These are phyloP conservation scores for Flaveria ramosissima DNA, from an alignment of 129 eudicot genomes.

Conservation along the genomic window DNA sequence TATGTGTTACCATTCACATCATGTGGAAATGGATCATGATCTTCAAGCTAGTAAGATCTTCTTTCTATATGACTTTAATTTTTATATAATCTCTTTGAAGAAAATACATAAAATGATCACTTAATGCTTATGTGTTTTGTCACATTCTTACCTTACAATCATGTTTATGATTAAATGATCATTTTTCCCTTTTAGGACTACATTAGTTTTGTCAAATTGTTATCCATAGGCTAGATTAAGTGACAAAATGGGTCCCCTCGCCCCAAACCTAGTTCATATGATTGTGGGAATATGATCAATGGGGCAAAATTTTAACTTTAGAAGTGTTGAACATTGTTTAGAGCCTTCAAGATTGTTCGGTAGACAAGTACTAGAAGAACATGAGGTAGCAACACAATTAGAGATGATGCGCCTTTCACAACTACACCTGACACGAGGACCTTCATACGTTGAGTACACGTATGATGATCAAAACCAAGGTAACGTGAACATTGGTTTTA, in stretches of 20 bases:
- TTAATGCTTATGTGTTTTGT: neutral
- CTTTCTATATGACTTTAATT: neutral
- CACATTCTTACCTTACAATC: neutral
- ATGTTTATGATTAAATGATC: neutral
- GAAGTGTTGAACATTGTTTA: slow-evolving; percentile 33
- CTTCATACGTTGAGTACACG: slow-evolving; percentile 37
- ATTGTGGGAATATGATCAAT: neutral
- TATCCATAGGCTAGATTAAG: neutral
- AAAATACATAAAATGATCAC: neutral
- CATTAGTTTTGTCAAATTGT: neutral
- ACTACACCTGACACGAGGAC: slow-evolving; percentile 43
- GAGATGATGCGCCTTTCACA: slow-evolving; percentile 57
- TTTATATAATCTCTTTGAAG: slow-evolving; percentile 6
- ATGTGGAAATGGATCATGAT: slow-evolving; percentile 45
- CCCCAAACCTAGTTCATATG: neutral
- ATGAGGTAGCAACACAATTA: slow-evolving; percentile 45
- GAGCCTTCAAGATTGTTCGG: slow-evolving; percentile 49
- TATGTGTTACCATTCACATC: slow-evolving; percentile 41
- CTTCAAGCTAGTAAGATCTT: slow-evolving; percentile 60
- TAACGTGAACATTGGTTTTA: neutral
- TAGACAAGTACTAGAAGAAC: slow-evolving; percentile 56
- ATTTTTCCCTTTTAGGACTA: neutral
- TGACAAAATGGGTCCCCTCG: neutral
- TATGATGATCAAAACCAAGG: slow-evolving; percentile 54
- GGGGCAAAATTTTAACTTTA: neutral